Base-by-base conservation (phyloP, 2,329 filamentous ascomycete species). In the Monosporascus sp. region DNA sequence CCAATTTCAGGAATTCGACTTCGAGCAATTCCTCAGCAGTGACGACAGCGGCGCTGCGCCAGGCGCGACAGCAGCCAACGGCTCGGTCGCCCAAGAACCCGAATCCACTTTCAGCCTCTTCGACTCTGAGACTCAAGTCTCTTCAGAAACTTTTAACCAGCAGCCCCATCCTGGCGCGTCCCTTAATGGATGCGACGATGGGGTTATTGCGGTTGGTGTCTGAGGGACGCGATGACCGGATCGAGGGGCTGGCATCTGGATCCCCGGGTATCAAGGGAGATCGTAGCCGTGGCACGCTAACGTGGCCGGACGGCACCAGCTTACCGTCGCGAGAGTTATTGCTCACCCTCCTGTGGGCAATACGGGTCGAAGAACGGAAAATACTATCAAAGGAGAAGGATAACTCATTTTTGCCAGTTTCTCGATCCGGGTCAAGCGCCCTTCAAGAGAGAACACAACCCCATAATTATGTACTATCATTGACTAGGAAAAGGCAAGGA, bases 121-220 rank as follows among this genome's bases (percentile, higher is more conserved):
- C 75, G 73, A 83, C 77, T 69, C 72, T 83, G 75, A 80, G 80
- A 78, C 74, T 81, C 75, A 79, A 76, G 65, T 77, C 77, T 72
- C 80, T 83, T 72, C 76, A 75, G 74, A 82, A 78, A 76, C 83
- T 86, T 71, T 79, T 86, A 80, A 80, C 84, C 82, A 80, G 84
- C 84, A 87, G 83, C 83, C 83, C 83, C 80, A 79, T 74, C 72
- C 78, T 87, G 84, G 84, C 84, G 84, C 84, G 84, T 87, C 84
- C 84, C 67, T 76, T 86, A 66, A 74, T 73, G 83, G 83, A 87
- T 86, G 84, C 84, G 84, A 87, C 84, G 82, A 79, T 85, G 81
- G 80, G 71, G 79, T 81, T 79, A 76, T 82, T 87, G 84, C 84
- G 83, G 84, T 86, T 81, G 78, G 81, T 80, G 71, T 83, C 81